phyloP scores from a whole-genome alignment of 768 basidiomycete genomes.

The Leccinum uliginosum region DNA sequence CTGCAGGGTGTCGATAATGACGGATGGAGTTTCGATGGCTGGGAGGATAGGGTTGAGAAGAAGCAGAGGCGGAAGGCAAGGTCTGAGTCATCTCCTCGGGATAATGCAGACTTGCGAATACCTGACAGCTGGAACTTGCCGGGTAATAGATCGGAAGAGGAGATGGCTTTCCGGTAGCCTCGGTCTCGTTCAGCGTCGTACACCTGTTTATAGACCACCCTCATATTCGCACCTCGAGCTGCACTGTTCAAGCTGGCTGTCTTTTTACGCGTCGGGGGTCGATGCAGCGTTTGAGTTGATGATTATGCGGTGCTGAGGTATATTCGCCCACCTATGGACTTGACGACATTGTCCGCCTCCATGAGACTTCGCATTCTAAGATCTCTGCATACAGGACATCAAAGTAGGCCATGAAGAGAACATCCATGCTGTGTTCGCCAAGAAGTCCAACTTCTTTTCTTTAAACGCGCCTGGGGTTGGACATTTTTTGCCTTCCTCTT shows the following conservation, averaged over 20 bases:
- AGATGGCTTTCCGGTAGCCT: not conserved
- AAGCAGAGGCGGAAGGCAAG: not conserved
- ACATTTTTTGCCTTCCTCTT: constrained; percentile 64
- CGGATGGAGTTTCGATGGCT: constrained; percentile 48
- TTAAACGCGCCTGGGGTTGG: constrained; percentile 92
- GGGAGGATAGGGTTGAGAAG: constrained; percentile 26
- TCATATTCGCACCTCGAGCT: not conserved
- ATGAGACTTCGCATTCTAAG: too few species aligned
- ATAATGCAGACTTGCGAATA: not conserved
- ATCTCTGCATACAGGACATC: too few species aligned
- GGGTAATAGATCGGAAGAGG: not conserved
- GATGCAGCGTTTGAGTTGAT: too few species aligned
- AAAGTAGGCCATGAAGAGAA: too few species aligned
- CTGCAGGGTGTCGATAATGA: constrained; percentile 31
- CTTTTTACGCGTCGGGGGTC: too few species aligned
- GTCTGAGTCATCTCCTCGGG: not conserved
- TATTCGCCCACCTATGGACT: too few species aligned
- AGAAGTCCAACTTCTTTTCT: too few species aligned
- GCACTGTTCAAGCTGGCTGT: too few species aligned
- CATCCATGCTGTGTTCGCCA: too few species aligned
- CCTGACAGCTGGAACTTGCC: constrained; percentile 1
- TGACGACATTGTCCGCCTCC: too few species aligned
- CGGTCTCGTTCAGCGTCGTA: not conserved
- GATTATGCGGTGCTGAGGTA: too few species aligned
- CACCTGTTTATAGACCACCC: not conserved